phyloP scores from a whole-genome alignment of 768 basidiomycete genomes.

The Porphyrellus cyaneotinctus region DNA sequence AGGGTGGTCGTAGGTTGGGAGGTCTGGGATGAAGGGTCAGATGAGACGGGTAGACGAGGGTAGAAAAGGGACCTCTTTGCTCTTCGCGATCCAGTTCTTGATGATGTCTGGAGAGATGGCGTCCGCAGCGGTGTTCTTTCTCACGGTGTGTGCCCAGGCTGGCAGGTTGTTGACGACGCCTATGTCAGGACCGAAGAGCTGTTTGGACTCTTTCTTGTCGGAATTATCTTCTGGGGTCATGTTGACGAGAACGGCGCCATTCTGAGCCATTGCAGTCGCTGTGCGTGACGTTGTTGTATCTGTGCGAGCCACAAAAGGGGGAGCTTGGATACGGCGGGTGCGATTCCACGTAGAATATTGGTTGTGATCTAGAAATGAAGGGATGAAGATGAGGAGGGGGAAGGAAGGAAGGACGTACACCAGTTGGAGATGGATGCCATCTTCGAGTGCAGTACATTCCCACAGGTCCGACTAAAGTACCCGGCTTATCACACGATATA shows the following conservation, averaged over 20 bases:
- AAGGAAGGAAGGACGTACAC: constrained; percentile 30
- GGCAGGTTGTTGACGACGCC: constrained; percentile 69
- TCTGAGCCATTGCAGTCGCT: constrained; percentile 48
- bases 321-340: constrained; percentile 46
- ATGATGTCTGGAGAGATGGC: constrained; percentile 81
- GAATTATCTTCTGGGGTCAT: constrained; percentile 13
- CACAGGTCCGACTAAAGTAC: neutral
- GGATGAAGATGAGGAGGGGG: neutral
- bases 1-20: constrained; percentile 88
- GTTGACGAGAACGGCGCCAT: constrained; percentile 28
- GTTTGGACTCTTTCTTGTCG: constrained; percentile 54
- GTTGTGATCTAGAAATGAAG: constrained; percentile 35
- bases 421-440: constrained; percentile 36
- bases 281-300: constrained; percentile 46
- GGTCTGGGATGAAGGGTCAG: constrained; percentile 39
- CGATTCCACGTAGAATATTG: constrained; percentile 59
- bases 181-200: constrained; percentile 88
- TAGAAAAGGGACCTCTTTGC: constrained; percentile 60
- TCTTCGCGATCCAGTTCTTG: constrained; percentile 79
- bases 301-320: constrained; percentile 50
- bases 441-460: neutral
- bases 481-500: constrained; percentile 7
- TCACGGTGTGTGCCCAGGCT: constrained; percentile 60
- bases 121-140: constrained; percentile 62
- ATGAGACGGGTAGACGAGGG: neutral